Evolutionary conservation across 2,329 filamentous ascomycete species (phyloP), one percentile per base, ranked within the genome.

Genomic region (Ophioceras dolichostomum): DNA sequence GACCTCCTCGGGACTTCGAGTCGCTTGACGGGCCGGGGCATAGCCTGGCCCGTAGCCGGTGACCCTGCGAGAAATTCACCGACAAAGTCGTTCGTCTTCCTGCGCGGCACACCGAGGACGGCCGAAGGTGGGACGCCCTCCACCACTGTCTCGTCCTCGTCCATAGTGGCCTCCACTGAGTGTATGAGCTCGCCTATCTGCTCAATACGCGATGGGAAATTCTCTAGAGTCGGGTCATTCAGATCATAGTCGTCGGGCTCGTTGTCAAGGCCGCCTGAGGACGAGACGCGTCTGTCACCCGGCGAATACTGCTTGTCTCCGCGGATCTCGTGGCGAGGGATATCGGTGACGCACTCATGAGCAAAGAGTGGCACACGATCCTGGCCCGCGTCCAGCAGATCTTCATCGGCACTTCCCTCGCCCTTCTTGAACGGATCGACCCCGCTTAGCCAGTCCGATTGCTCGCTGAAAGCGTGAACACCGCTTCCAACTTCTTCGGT

Each of bases 201-300:
- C 0, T 55, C 52, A 13, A 57, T 55, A 36, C 61, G 60, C 1
- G 59, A 66, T 2, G 67, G 67, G 43, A 70, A 69, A 14, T 48
- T 54, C 42, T 70, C 67, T 8, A 71, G 49, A 0, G 60, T 67
- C 2, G 67, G 66, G 35, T 71, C 67, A 33, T 62, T 57, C 2
- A 62, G 41, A 34, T 69, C 66, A 19, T 57, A 46, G 4, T 49
- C 42, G 30, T 53, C 48, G 5, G 47, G 39, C 17, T 49, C 49
- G 24, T 46, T 38, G 10, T 43, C 33, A 13, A 43, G 34, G 10
- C 43, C 34, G 13, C 28, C 16, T 20, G 19, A 20, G 12, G 33
- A 29, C 2, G 36, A 33, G 10, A 16, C 10, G 36, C 31, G 17
- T 6, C 20, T 19, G 19, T 30, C 36, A 4, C n/a, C 21, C 14